Evolutionary conservation across 169 alveolate species (phyloP), one percentile per base, ranked within the genome.

Genomic region (Ichthyophthirius multifiliis): DNA sequence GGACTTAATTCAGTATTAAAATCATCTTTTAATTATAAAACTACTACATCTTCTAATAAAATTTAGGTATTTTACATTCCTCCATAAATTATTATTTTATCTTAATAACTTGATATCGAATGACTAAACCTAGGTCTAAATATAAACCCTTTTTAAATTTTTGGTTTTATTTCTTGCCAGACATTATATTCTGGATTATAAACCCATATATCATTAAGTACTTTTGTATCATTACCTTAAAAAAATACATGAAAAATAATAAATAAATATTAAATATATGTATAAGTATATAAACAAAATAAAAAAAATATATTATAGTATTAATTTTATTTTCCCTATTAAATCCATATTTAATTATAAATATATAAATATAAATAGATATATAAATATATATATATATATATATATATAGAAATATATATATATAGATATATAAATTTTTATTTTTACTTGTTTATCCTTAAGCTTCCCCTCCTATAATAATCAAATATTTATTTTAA

Each of bases 391-490:
- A n/a, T n/a, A n/a, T n/a, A n/a, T n/a, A n/a, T n/a, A n/a, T n/a
- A n/a, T n/a, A n/a, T n/a, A n/a, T n/a, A n/a, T n/a, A n/a, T n/a
- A n/a, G n/a, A n/a, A n/a, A n/a, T n/a, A n/a, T n/a, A n/a, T n/a
- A n/a, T n/a, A n/a, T n/a, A n/a, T n/a, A n/a, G n/a, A n/a, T n/a
- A n/a, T n/a, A n/a, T n/a, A n/a, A n/a, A 74, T 44, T 10, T 9
- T 6, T 9, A 32, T 37, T 7, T 74, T 43, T 4, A 32, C 43
- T 31, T 74, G 73, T 31, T 74, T 81, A 82, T 82, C 88, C 64
- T 86, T 78, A 45, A 27, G 88, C 85, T 76, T 87, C 92, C 18
- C 92, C 92, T 15, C 90, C 92, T 10, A 83, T 80, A n/a, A 87
- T 83, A 75, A 87, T 79, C 7, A 87, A 64, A 73, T 46, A 87